phyloP scores from a whole-genome alignment of 2,329 filamentous ascomycete species.

The Phoma sp. region DNA sequence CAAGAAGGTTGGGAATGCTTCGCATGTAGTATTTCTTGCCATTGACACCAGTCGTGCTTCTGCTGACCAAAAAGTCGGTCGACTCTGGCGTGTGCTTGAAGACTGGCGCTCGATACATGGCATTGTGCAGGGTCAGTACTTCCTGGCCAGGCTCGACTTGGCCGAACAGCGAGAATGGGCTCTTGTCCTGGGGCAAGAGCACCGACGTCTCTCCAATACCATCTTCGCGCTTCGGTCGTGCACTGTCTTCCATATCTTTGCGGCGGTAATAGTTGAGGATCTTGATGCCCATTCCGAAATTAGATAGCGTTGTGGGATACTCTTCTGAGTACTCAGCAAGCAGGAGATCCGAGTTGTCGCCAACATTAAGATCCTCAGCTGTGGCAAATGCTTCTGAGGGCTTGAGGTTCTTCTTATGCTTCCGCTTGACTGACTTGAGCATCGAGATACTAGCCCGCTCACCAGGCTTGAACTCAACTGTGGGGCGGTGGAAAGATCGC shows the following conservation, averaged over 20 bases:
- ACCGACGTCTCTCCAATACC: slow-evolving; percentile 84
- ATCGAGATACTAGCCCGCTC: slow-evolving; percentile 76
- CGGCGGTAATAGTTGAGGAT: slow-evolving; percentile 97
- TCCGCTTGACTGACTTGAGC: slow-evolving; percentile 75
- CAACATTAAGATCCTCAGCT: slow-evolving; percentile 83
- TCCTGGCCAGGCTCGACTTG: slow-evolving; percentile 90
- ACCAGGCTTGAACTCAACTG: slow-evolving; percentile 74
- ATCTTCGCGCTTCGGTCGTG: slow-evolving; percentile 74
- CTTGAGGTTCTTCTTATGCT: slow-evolving; percentile 78
- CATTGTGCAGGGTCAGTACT: slow-evolving; percentile 89
- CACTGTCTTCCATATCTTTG: slow-evolving; percentile 76
- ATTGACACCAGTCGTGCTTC: slow-evolving; percentile 79
- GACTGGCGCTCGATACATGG: slow-evolving; percentile 92
- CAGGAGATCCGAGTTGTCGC: slow-evolving; percentile 86
- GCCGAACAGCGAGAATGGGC: slow-evolving; percentile 94
- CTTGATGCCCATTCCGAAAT: slow-evolving; percentile 96
- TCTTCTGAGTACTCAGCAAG: slow-evolving; percentile 97
- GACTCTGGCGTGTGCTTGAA: slow-evolving; percentile 82
- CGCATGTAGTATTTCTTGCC: slow-evolving; percentile 83
- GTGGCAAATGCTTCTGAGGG: slow-evolving; percentile 79
- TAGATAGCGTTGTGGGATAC: slow-evolving; percentile 87
- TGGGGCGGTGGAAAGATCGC: slow-evolving; percentile 84
- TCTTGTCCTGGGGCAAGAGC: slow-evolving; percentile 90
- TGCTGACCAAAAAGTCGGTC: slow-evolving; percentile 86
- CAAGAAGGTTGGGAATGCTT: slow-evolving; percentile 88